A percentile compares a stretch with the other conserved stretches of the same genome.
phyloP scores from a whole-genome alignment of 306 rosid genomes.

The Ormosia semicastrata region DNA sequence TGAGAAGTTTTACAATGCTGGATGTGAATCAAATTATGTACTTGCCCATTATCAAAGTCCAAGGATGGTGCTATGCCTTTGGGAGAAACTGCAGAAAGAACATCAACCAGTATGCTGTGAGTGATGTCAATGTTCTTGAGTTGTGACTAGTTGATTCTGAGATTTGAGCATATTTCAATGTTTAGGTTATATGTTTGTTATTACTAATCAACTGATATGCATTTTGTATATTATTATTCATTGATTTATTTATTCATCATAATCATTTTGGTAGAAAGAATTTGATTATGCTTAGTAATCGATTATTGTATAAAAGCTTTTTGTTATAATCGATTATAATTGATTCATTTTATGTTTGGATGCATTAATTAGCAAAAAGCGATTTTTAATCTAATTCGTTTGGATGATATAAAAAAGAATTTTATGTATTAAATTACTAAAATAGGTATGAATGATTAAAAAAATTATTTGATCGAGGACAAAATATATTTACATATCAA shows the following conservation, averaged over 20 bases:
- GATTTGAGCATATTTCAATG: constrained; percentile 4
- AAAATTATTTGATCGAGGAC: too few relatives aligned
- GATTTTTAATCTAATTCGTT: too few relatives aligned
- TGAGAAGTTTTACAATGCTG: constrained; percentile 80
- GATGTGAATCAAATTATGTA: constrained; percentile 72
- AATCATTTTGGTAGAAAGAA: neutral
- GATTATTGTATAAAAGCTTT: too few relatives aligned
- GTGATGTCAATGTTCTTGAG: constrained; percentile 26
- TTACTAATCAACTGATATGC: neutral
- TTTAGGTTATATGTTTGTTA: neutral
- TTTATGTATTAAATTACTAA: too few relatives aligned
- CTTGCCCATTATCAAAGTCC: constrained; percentile 91
- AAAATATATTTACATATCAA: too few relatives aligned
- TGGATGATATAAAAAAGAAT: too few relatives aligned
- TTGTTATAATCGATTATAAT: too few relatives aligned
- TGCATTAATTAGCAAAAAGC: too few relatives aligned
- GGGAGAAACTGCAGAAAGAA: constrained; percentile 86
- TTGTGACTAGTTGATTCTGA: neutral
- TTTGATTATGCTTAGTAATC: too few relatives aligned
- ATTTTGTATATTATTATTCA: constrained; percentile 16
- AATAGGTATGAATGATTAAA: too few relatives aligned
- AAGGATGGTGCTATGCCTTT: constrained; percentile 79
- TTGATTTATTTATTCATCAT: constrained; percentile 39
- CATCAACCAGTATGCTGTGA: constrained; percentile 69
- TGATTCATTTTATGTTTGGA: too few relatives aligned